Conservation (phyloP, 176 grass and related monocot species). For the Aegilops longissima region DNA sequence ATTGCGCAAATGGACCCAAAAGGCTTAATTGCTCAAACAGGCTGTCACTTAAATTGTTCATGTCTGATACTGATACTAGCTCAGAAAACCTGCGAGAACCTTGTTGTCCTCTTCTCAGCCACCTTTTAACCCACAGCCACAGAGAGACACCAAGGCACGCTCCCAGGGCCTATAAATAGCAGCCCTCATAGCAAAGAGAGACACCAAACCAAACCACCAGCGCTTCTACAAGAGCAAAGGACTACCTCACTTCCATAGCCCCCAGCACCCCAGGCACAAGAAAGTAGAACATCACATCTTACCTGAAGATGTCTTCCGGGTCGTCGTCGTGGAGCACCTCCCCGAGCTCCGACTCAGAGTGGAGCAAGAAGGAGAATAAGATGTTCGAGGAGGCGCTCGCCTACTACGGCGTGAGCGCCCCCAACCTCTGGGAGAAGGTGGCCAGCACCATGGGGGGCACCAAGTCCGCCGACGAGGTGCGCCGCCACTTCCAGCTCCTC, state of each 20-base stretch:
- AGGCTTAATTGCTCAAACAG: constrained; percentile 1
- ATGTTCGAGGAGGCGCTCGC: constrained; percentile 79
- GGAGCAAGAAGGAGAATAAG: constrained; percentile 82
- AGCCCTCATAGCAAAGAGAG: constrained; percentile 11
- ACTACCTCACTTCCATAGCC: not conserved
- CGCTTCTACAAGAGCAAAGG: constrained; percentile 32
- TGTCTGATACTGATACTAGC: not conserved
- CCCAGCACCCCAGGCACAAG: not conserved
- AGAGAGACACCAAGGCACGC: not conserved
- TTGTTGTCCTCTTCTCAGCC: constrained; percentile 25
- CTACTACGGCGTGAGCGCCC: constrained; percentile 62
- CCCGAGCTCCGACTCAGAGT: constrained; percentile 32
- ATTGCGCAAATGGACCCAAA: not conserved
- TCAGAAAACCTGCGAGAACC: constrained; percentile 22
- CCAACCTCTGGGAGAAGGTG: constrained; percentile 92
- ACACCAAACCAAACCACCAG: constrained; percentile 25
- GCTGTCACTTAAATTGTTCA: not conserved
- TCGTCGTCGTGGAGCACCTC: constrained; percentile 40
- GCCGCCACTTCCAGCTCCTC: constrained; percentile 67
- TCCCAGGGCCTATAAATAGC: constrained; percentile 46
- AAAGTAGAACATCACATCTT: constrained; percentile 1
- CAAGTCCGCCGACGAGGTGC: constrained; percentile 80
- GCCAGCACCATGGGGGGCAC: constrained; percentile 65
- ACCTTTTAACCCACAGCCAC: constrained; percentile 20
- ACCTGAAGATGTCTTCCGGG: constrained; percentile 41